Evolutionary conservation across 352 stramenopile species (phyloP).

Genomic region (Globisporangium orthogonon): DNA sequence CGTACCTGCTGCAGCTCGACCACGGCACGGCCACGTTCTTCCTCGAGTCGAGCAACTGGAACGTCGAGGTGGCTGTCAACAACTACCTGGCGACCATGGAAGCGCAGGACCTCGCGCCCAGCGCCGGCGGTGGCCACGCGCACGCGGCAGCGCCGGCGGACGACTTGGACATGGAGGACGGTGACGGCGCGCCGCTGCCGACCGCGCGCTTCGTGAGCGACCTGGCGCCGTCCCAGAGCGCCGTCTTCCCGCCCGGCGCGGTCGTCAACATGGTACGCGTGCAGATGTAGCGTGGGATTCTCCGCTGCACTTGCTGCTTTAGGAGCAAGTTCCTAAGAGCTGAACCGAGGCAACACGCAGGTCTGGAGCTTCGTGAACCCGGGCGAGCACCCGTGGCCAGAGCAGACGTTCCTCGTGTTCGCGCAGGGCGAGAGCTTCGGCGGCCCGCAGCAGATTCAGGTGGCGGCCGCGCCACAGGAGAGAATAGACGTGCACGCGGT

Average conservation of each 20-base stretch:
- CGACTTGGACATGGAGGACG: constrained; percentile 56
- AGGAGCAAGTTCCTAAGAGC: no score
- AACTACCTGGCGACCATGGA: constrained; percentile 73
- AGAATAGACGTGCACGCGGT: constrained; percentile 59
- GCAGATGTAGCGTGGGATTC: no score
- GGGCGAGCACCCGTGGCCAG: constrained; percentile 45
- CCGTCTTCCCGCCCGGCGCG: constrained; percentile 39
- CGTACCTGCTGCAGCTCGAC: constrained; percentile 66
- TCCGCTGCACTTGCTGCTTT: no score
- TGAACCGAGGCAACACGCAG: constrained; percentile 12
- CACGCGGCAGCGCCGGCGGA: constrained; percentile 8
- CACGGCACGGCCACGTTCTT: constrained; percentile 71
- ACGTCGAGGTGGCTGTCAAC: constrained; percentile 80
- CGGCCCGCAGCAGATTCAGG: constrained; percentile 44
- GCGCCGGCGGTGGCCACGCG: background rate
- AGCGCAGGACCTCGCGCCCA: background rate
- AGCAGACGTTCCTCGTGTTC: constrained; percentile 55
- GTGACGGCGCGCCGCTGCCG: constrained; percentile 14
- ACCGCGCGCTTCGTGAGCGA: constrained; percentile 65
- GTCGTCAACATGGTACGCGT: constrained; percentile 52
- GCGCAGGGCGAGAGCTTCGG: constrained; percentile 57
- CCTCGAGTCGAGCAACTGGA: constrained; percentile 86
- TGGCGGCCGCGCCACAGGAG: constrained; percentile 30
- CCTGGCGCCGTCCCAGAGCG: constrained; percentile 48
- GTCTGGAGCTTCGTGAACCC: constrained; percentile 80